phyloP scores from a whole-genome alignment of 208 protist species.

The Leishmania gerbilli region DNA sequence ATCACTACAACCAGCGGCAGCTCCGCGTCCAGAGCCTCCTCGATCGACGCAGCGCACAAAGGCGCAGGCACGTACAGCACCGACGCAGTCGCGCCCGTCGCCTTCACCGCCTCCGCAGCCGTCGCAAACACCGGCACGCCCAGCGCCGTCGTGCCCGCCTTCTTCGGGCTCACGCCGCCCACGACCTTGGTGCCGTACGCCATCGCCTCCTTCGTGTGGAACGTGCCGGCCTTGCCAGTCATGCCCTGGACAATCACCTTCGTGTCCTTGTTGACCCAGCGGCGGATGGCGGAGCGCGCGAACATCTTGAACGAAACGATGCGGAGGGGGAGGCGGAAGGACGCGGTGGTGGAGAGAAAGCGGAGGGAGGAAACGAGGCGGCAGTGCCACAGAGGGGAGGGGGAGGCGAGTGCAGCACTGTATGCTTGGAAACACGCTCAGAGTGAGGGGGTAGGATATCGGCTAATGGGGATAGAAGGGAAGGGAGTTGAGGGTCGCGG shows the following conservation, averaged over 20 bases:
- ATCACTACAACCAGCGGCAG: constrained; percentile 98
- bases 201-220: constrained; percentile 97
- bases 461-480: not conserved
- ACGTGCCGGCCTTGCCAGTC: constrained; percentile 98
- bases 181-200: constrained; percentile 99
- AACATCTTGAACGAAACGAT: constrained; percentile 44
- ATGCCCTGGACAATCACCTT: constrained; percentile 99
- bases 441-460: not conserved
- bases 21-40: constrained; percentile 98
- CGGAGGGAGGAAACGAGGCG: not conserved
- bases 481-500: not conserved
- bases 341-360: not conserved
- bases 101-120: constrained; percentile 89
- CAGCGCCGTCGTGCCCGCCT: constrained; percentile 95
- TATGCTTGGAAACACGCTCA: not conserved
- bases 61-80: constrained; percentile 99
- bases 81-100: constrained; percentile 93
- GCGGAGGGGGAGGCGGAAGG: not conserved
- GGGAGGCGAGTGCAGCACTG: not conserved
- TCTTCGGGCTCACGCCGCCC: constrained; percentile 97
- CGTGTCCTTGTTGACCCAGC: constrained; percentile 94
- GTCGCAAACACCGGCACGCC: constrained; percentile 96
- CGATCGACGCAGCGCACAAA: constrained; percentile 93
- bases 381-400: not conserved
- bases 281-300: constrained; percentile 52